Percentiles rank a stretch among this genome's conserved stretches.
Conservation (phyloP, 2,329 filamentous ascomycete genomes). For the Zymoseptoria ardabiliae region DNA sequence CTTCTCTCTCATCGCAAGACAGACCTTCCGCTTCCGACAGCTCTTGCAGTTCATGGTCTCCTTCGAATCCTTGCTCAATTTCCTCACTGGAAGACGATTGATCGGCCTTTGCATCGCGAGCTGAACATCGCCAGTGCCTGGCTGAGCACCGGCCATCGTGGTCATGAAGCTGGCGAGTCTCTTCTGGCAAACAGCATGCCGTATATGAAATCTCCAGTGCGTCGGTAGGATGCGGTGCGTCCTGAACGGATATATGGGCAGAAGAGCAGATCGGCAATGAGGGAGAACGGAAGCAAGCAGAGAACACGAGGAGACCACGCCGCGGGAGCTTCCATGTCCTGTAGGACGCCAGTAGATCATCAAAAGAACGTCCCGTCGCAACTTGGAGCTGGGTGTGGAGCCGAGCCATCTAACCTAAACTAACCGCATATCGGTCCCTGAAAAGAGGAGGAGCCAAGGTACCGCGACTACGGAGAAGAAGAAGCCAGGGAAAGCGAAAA, state of each 20-base stretch:
- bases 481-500: neutral
- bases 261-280: neutral
- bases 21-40: conserved; percentile 85
- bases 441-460: neutral
- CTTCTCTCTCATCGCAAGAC: neutral
- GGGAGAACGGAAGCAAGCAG: neutral
- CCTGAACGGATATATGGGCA: neutral
- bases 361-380: neutral
- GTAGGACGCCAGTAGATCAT: neutral
- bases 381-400: neutral
- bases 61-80: conserved; percentile 65
- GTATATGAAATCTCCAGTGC: neutral
- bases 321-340: neutral
- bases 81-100: conserved; percentile 65
- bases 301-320: neutral
- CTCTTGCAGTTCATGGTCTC: conserved; percentile 97
- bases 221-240: neutral
- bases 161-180: neutral
- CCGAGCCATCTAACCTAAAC: neutral
- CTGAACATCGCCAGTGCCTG: conserved; percentile 20
- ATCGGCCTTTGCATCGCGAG: conserved; percentile 62
- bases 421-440: neutral
- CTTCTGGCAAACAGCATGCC: neutral
- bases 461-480: neutral
- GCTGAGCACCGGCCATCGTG: conserved; percentile 16